These are phyloP conservation scores for Suillus brevipes DNA, from an alignment of 768 basidiomycete genomes.

Conservation along the genomic window DNA sequence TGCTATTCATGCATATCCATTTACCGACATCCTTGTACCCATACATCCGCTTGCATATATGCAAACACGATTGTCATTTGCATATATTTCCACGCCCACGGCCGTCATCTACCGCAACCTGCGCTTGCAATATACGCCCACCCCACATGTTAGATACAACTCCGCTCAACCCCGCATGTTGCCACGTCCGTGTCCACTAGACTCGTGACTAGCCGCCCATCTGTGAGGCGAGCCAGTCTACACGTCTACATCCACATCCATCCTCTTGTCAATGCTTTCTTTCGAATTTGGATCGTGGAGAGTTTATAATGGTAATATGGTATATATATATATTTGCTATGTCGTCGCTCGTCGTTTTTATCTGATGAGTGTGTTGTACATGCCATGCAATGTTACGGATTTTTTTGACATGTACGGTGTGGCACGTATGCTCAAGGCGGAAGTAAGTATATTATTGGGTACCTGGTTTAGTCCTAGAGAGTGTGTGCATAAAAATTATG, in stretches of 20 bases:
- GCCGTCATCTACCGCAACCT: neutral
- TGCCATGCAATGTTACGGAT: conserved; percentile 1
- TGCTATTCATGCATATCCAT: neutral
- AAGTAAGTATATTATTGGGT: no score
- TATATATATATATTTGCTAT: neutral
- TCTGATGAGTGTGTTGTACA: neutral
- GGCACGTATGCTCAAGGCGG: neutral
- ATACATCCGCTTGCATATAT: neutral
- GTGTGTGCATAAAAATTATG: no score
- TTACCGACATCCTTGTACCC: neutral
- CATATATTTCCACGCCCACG: neutral
- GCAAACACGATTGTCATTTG: neutral
- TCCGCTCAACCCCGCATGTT: neutral
- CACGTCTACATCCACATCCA: neutral
- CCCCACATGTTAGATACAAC: neutral
- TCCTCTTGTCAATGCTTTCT: neutral
- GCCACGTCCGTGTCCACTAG: neutral
- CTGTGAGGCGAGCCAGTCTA: neutral
- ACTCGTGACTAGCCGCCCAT: neutral
- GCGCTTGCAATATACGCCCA: neutral
- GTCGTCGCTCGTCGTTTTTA: neutral
- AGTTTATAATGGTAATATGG: neutral
- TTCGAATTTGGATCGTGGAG: neutral
- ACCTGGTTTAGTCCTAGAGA: no score
- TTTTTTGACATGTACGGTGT: neutral